Conservation (phyloP, 164 flowering plant species). For the Aristolochia contorta region DNA sequence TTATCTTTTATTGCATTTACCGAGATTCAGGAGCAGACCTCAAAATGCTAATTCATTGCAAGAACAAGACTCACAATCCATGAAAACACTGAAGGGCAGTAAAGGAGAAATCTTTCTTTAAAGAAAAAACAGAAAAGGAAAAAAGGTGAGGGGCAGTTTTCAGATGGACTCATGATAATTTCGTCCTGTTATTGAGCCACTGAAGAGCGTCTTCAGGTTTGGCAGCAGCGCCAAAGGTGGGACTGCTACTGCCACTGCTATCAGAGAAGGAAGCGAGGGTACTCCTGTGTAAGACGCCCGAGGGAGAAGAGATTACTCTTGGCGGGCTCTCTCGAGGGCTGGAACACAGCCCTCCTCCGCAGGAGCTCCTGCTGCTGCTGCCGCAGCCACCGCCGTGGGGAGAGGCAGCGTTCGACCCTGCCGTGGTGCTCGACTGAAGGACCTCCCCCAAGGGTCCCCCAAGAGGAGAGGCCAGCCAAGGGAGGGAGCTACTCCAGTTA, state of each 20-base stretch:
- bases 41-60: no score
- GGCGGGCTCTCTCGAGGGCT: conserved; percentile 5
- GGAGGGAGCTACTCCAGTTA: conserved; percentile 35
- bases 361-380: no score
- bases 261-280: conserved; percentile 47
- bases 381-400: conserved; percentile 19
- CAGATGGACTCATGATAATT: no score
- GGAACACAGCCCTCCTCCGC: conserved; percentile 2
- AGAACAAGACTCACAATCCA: no score
- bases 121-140: neutral
- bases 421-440: conserved; percentile 33
- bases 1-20: no score
- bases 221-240: conserved; percentile 20
- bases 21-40: no score
- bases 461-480: conserved; percentile 43
- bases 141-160: neutral
- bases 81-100: neutral
- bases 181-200: conserved; percentile 25
- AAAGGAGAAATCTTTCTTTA: neutral
- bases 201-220: conserved; percentile 30
- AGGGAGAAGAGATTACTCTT: conserved; percentile 32
- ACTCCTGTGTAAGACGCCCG: conserved; percentile 49
- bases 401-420: conserved; percentile 11
- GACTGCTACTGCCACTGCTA: conserved; percentile 55
- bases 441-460: conserved; percentile 88